These are phyloP conservation scores for Tulasnella sp. DNA, from an alignment of 768 basidiomycete species.

Conservation along the genomic window DNA sequence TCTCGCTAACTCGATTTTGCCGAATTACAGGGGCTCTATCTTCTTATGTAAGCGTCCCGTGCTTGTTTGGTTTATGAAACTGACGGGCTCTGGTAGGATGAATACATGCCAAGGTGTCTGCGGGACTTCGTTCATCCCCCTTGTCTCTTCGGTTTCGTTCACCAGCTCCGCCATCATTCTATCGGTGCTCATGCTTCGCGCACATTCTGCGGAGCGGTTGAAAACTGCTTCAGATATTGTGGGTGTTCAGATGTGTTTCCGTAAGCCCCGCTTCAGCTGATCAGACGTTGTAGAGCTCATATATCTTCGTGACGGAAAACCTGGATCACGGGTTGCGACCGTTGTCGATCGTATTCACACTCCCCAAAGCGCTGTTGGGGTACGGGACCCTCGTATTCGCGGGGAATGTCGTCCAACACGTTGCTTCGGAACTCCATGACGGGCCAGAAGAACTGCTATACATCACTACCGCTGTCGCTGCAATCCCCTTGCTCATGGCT, in stretches of 20 bases:
- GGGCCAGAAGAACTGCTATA: not conserved
- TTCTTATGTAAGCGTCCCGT: not conserved
- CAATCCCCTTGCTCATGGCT: not conserved
- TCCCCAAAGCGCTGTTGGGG: not conserved
- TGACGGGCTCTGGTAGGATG: not conserved
- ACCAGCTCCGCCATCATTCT: not conserved
- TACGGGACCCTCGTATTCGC: not conserved
- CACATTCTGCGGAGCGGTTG: not conserved
- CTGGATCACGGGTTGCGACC: not conserved
- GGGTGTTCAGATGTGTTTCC: not conserved
- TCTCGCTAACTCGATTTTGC: not conserved
- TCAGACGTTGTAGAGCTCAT: not conserved
- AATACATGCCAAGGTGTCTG: not conserved
- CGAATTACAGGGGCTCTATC: not conserved
- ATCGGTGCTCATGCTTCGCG: not conserved
- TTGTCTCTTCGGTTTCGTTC: not conserved
- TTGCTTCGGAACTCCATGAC: not conserved
- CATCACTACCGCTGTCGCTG: not conserved
- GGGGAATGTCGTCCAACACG: not conserved
- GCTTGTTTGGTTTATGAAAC: not conserved
- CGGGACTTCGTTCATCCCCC: not conserved
- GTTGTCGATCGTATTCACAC: not conserved
- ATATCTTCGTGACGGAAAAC: not conserved
- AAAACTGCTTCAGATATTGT: slow-evolving; percentile 1
- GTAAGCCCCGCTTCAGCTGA: not conserved